phyloP scores from a whole-genome alignment of 306 rosid genomes.

The Vigna mungo region DNA sequence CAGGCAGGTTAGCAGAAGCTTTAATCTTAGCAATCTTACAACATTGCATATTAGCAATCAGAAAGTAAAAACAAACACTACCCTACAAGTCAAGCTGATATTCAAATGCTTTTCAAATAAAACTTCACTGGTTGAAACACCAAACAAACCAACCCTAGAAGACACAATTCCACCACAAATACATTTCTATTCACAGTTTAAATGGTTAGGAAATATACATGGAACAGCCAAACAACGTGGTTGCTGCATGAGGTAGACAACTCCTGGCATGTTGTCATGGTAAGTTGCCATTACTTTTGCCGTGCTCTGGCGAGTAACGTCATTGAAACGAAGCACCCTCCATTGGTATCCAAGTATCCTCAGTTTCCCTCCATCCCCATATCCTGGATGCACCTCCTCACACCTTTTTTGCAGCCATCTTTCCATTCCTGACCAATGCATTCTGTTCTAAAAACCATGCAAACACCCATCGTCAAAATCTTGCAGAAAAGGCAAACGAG shows the following conservation, averaged over 20 bases:
- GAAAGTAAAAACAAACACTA: background rate
- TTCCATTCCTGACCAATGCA: conserved; percentile 67
- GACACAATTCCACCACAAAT: background rate
- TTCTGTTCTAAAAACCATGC: conserved; percentile 53
- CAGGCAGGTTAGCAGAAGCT: conserved; percentile 8
- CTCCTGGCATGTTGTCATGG: conserved; percentile 59
- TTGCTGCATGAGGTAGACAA: conserved; percentile 78
- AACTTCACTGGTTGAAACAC: background rate
- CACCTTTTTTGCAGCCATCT: conserved; percentile 74
- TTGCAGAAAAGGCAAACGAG: background rate
- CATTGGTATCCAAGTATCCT: conserved; percentile 87
- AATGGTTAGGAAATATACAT: conserved; percentile 56
- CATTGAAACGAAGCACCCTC: conserved; percentile 88
- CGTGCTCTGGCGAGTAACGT: conserved; percentile 84
- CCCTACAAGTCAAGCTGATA: background rate
- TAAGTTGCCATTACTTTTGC: conserved; percentile 74
- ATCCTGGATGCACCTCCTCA: conserved; percentile 56
- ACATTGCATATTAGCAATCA: conserved; percentile 6
- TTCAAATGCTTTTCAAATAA: background rate
- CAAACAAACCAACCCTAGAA: conserved; percentile 7
- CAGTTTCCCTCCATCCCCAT: conserved; percentile 51
- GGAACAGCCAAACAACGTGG: conserved; percentile 94
- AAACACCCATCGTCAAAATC: background rate
- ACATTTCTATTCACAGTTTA: background rate
- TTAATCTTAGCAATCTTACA: background rate